Evolutionary conservation across 176 grass and related monocot species (phyloP), one percentile per base, ranked within the genome.

Genomic region (Aegilops speltoides): DNA sequence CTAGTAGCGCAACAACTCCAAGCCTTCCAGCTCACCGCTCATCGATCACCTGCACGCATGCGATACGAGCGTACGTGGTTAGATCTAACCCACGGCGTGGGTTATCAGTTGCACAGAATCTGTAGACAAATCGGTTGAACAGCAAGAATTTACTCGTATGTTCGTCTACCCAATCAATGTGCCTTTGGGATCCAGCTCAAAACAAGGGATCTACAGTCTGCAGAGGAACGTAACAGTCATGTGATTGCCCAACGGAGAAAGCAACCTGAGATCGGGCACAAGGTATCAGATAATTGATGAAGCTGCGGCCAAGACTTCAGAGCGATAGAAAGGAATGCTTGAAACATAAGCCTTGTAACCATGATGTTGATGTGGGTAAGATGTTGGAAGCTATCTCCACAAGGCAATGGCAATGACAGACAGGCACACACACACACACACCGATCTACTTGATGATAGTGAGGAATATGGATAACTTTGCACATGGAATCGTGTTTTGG

Each of bases 251-350:
- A 34, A 9, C 40, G 31, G 29, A 69, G 38, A 41, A 68, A 76
- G 31, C 14, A 40, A 46, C 60, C 43, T 77, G 12, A 84, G 68
- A 80, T 69, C 19, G 54, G n/a, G 13, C 68, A 24, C 13, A 23
- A 62, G 46, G 71, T 31, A 85, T 70, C 60, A 62, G 0, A 40
- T 61, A 84, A 84, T 62, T 74, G 80, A 87, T 87, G 80, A 79
- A 26, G 7, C 3, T 38, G 33, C 68, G 76, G 62, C 28, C 54
- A 61, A 64, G 17, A 7, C 17, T 56, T 32, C 13, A 10, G 5
- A 17, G 64, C 36, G 52, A 26, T 64, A 64, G 19, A 86, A 82
- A 48, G 73, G n/a, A 61, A 86, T 36, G 64, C 84, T 72, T 83
- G 10, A 86, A 78, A 38, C 11, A 4, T 52, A 86, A 73, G 73